These are phyloP conservation scores for Bipolaris zeicola DNA, from an alignment of 2,329 filamentous ascomycete genomes.

Conservation along the genomic window DNA sequence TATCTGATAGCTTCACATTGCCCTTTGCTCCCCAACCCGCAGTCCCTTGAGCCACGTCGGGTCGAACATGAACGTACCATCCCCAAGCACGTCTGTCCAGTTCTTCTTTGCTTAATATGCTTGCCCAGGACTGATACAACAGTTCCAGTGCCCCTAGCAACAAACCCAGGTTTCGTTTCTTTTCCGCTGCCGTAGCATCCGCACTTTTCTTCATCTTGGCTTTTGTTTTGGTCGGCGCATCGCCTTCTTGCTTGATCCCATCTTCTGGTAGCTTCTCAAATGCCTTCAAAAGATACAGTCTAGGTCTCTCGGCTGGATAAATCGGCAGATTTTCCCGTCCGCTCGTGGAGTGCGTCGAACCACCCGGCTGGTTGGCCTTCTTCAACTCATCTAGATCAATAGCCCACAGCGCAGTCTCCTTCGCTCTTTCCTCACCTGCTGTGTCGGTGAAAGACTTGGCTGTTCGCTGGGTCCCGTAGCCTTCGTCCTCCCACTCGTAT, in stretches of 20 bases:
- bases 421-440: conserved; percentile 19
- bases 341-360: conserved; percentile 13
- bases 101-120: conserved; percentile 66
- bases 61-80: conserved; percentile 80
- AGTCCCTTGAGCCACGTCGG: conserved; percentile 74
- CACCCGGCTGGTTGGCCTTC: conserved; percentile 49
- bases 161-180: conserved; percentile 70
- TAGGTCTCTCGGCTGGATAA: conserved; percentile 72
- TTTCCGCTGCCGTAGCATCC: conserved; percentile 62
- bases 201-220: conserved; percentile 57
- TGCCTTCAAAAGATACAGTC: conserved; percentile 61
- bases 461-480: conserved; percentile 19
- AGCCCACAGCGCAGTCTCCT: conserved; percentile 62
- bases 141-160: conserved; percentile 74
- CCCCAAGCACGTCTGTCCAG: conserved; percentile 77
- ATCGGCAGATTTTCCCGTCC: conserved; percentile 66
- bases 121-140: conserved; percentile 75
- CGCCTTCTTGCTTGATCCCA: conserved; percentile 25
- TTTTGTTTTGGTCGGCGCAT: conserved; percentile 25
- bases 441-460: conserved; percentile 21
- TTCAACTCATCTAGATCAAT: conserved; percentile 63
- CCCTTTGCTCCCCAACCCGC: conserved; percentile 87
- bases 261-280: conserved; percentile 57
- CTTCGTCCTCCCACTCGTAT: conserved; percentile 55
- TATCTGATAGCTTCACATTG: conserved; percentile 66